Conservation (phyloP, 768 basidiomycete genomes). For the Tephrocybe sp. region DNA sequence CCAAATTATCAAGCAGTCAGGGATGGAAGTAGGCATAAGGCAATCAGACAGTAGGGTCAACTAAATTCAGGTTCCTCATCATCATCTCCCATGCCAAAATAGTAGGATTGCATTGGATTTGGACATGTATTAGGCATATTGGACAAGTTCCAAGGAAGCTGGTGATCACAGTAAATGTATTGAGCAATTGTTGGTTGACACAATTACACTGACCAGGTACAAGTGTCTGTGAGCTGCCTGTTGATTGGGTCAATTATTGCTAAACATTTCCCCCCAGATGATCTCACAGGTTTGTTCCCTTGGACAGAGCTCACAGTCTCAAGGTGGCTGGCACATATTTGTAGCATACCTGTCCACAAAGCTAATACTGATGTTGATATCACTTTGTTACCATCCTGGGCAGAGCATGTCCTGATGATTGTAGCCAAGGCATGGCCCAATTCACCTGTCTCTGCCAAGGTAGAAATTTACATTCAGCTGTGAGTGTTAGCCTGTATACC, state of each 20-base stretch:
- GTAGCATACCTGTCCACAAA: slow-evolving; percentile 42
- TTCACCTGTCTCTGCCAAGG: slow-evolving; percentile 47
- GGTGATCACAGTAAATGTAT: neutral
- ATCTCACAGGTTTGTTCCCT: slow-evolving; percentile 57
- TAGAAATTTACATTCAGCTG: slow-evolving; percentile 48
- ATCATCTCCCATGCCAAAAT: slow-evolving; percentile 98
- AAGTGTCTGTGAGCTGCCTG: slow-evolving; percentile 93
- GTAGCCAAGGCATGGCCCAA: slow-evolving; percentile 75
- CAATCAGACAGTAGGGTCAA: slow-evolving; percentile 64
- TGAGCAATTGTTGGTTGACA: slow-evolving; percentile 4
- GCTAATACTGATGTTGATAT: slow-evolving; percentile 58
- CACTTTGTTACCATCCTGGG: slow-evolving; percentile 64
- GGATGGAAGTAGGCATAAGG: slow-evolving; percentile 87
- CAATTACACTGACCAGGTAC: slow-evolving; percentile 57
- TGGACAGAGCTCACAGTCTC: slow-evolving; percentile 78
- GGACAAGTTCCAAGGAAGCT: slow-evolving; percentile 96
- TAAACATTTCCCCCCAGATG: slow-evolving; percentile 51
- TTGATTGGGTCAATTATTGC: slow-evolving; percentile 75
- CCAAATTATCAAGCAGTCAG: slow-evolving; percentile 82
- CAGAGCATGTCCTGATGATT: slow-evolving; percentile 73
- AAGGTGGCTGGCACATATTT: slow-evolving; percentile 75
- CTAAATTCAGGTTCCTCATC: slow-evolving; percentile 92
- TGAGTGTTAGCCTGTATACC: slow-evolving; percentile 62
- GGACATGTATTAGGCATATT: slow-evolving; percentile 83
- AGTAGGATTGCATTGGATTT: slow-evolving; percentile 83